Percentiles rank a stretch among this genome's conserved stretches.
These are phyloP conservation scores for Coemansia sp. DNA, from an alignment of 192 early-diverging fungal species.

Conservation along the genomic window DNA sequence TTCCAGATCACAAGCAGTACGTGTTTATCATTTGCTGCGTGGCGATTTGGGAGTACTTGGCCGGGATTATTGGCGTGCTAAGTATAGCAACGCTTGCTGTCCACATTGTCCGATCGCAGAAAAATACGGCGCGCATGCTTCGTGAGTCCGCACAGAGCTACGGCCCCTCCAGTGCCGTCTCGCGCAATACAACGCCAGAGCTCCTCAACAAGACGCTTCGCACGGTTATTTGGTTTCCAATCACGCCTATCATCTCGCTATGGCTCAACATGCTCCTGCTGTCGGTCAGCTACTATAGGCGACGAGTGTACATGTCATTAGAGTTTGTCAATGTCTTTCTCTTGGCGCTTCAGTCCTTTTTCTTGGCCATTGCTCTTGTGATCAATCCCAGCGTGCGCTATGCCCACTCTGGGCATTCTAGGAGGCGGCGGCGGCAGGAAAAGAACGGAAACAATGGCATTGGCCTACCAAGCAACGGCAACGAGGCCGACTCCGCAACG, in stretches of 20 bases:
- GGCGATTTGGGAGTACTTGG: conserved; percentile 24
- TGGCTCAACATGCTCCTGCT: conserved; percentile 33
- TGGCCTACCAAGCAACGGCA: neutral
- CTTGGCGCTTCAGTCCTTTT: conserved; percentile 30
- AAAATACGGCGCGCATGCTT: conserved; percentile 5
- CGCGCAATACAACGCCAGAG: neutral
- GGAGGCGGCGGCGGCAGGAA: neutral
- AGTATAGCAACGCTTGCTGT: conserved; percentile 8
- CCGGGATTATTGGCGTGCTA: conserved; percentile 26
- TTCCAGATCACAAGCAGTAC: conserved; percentile 4
- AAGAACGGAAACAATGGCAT: neutral
- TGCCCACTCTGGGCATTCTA: neutral
- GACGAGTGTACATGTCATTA: conserved; percentile 8
- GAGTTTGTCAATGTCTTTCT: conserved; percentile 28
- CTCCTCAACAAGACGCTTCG: conserved; percentile 24
- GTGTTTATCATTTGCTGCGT: conserved; percentile 7
- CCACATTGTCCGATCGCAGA: conserved; percentile 20
- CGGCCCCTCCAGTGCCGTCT: neutral
- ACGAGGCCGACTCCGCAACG: neutral
- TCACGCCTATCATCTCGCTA: conserved; percentile 33
- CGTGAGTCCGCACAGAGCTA: conserved; percentile 3
- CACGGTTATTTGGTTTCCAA: conserved; percentile 39
- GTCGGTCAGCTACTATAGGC: conserved; percentile 21
- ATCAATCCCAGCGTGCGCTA: conserved; percentile 28
- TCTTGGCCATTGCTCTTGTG: conserved; percentile 28